Percentiles rank a stretch among this genome's conserved stretches.
These are phyloP conservation scores for Lathyrus oleraceus DNA, from an alignment of 306 rosid genomes.

Conservation along the genomic window DNA sequence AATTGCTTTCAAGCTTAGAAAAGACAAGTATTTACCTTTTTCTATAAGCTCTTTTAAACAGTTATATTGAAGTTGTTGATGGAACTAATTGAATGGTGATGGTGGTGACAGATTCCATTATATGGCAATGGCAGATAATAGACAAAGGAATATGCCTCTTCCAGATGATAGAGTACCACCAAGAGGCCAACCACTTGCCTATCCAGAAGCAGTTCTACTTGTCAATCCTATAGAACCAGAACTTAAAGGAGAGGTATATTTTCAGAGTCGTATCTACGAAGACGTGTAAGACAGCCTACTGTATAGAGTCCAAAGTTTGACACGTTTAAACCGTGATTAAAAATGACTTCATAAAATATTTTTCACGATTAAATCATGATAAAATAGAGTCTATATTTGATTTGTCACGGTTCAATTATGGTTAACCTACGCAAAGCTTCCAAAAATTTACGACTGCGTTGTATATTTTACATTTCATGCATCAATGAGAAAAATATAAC, in stretches of 20 bases:
- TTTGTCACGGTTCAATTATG: too few relatives aligned
- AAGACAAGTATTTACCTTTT: slow-evolving; percentile 62
- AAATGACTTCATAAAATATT: too few relatives aligned
- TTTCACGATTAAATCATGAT: too few relatives aligned
- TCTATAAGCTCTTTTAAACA: not conserved
- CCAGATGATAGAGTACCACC: slow-evolving; percentile 69
- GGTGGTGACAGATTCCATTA: slow-evolving; percentile 69
- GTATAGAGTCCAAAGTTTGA: too few relatives aligned
- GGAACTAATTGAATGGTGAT: not conserved
- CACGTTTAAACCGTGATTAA: too few relatives aligned
- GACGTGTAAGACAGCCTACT: too few relatives aligned
- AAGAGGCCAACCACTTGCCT: slow-evolving; percentile 62
- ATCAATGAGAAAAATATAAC: too few relatives aligned
- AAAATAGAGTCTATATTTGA: too few relatives aligned
- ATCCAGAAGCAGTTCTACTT: slow-evolving; percentile 82
- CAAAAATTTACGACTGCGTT: too few relatives aligned
- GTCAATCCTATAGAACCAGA: slow-evolving; percentile 74
- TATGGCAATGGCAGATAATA: slow-evolving; percentile 90
- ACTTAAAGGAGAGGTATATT: slow-evolving; percentile 71
- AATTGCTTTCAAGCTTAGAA: slow-evolving; percentile 88
- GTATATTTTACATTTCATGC: too few relatives aligned
- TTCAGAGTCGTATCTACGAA: not conserved
- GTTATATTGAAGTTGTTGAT: not conserved
- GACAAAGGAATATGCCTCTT: slow-evolving; percentile 87
- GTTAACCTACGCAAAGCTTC: too few relatives aligned